These are phyloP conservation scores for Coleophoma crateriformis DNA, from an alignment of 2,329 filamentous ascomycete genomes.

Conservation along the genomic window DNA sequence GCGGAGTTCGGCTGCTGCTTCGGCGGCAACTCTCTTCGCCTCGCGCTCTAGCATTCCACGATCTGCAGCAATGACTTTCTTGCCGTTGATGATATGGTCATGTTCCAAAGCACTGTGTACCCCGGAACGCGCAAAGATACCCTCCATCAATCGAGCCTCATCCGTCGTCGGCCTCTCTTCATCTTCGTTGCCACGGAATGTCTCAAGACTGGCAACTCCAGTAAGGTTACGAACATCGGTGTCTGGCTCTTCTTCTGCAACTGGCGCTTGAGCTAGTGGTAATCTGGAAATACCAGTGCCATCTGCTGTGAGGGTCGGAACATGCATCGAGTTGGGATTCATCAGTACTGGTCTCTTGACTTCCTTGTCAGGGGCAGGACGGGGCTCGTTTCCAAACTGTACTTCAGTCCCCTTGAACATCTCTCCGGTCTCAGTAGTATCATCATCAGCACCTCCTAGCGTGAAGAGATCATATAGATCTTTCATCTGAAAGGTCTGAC, in stretches of 20 bases:
- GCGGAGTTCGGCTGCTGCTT: conserved; percentile 72
- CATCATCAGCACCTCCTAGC: conserved; percentile 60
- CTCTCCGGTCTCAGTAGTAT: conserved; percentile 74
- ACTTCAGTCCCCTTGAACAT: conserved; percentile 88
- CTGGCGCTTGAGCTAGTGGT: background rate
- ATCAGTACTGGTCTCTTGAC: background rate
- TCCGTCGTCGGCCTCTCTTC: conserved; percentile 40
- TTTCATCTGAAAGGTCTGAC: conserved; percentile 82
- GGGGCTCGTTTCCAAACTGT: conserved; percentile 43
- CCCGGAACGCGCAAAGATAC: conserved; percentile 79
- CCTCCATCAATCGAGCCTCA: conserved; percentile 78
- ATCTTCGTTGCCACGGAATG: conserved; percentile 46
- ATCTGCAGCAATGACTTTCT: conserved; percentile 66
- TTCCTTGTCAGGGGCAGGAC: conserved; percentile 18
- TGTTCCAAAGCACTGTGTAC: conserved; percentile 93
- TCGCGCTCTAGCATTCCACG: conserved; percentile 74
- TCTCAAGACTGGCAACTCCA: conserved; percentile 60
- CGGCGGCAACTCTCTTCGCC: conserved; percentile 71
- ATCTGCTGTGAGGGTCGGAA: conserved; percentile 7
- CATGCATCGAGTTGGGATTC: background rate
- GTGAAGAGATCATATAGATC: conserved; percentile 92
- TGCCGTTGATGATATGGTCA: conserved; percentile 81
- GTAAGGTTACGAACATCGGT: conserved; percentile 46
- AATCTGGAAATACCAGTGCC: background rate
- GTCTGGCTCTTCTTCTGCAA: conserved; percentile 25